Conservation (phyloP, 2,329 filamentous ascomycete genomes). For the Boeremia lycopersici region DNA sequence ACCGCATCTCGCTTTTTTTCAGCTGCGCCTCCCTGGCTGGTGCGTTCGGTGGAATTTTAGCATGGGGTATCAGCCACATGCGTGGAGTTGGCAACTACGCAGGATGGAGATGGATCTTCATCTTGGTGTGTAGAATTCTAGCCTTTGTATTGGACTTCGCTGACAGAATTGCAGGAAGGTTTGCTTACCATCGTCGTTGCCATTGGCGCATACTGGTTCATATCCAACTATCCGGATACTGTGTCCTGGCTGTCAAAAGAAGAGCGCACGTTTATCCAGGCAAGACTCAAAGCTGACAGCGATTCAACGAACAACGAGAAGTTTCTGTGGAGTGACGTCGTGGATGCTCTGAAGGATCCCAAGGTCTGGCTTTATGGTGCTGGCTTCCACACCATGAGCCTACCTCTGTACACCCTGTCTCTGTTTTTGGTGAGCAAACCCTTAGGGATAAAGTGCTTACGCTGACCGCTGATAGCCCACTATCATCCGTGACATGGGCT, state of each 20-base stretch:
- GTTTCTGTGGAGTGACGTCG: slow-evolving; percentile 72
- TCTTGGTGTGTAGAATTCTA: slow-evolving; percentile 34
- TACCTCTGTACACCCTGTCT: slow-evolving; percentile 53
- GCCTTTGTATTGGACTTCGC: neutral
- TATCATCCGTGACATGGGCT: slow-evolving; percentile 53
- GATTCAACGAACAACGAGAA: slow-evolving; percentile 71
- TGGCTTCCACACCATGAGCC: slow-evolving; percentile 73
- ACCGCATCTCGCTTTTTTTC: slow-evolving; percentile 65
- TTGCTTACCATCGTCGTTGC: slow-evolving; percentile 46
- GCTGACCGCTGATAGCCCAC: slow-evolving; percentile 55
- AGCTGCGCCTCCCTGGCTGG: slow-evolving; percentile 63
- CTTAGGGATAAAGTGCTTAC: neutral
- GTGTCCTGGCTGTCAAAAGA: slow-evolving; percentile 62
- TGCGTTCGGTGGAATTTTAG: slow-evolving; percentile 66
- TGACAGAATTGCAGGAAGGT: slow-evolving; percentile 39
- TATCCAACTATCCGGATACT: slow-evolving; percentile 69
- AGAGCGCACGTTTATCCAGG: slow-evolving; percentile 62
- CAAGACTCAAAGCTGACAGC: slow-evolving; percentile 69
- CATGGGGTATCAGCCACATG: slow-evolving; percentile 65
- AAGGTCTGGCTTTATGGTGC: slow-evolving; percentile 66
- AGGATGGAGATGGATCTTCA: slow-evolving; percentile 52
- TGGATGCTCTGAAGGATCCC: slow-evolving; percentile 60
- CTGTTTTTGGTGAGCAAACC: slow-evolving; percentile 44
- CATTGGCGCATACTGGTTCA: slow-evolving; percentile 58
- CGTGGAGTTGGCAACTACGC: slow-evolving; percentile 58